These are phyloP conservation scores for Fraxinus velutina DNA, from an alignment of 305 asterid genomes.

Conservation along the genomic window DNA sequence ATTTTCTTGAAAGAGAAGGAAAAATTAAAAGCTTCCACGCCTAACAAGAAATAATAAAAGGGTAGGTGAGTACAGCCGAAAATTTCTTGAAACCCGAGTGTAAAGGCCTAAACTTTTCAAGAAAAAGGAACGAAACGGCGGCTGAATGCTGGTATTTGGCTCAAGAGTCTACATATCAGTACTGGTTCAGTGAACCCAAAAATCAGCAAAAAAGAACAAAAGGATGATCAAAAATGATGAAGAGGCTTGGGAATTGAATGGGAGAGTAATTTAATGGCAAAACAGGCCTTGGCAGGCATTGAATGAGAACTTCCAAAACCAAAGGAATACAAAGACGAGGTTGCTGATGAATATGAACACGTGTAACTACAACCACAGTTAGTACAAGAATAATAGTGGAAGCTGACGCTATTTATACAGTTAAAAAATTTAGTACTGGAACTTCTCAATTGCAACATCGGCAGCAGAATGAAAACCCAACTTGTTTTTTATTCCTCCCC, in stretches of 20 bases:
- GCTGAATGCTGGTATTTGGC: conserved; percentile 18
- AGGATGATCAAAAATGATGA: conserved; percentile 4
- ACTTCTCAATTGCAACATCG: conserved; percentile 26
- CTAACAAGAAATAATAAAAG: background rate
- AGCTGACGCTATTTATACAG: conserved; percentile 36
- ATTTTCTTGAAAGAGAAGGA: conserved; percentile 32
- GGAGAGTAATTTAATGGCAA: conserved; percentile 25
- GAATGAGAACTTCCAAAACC: conserved; percentile 43
- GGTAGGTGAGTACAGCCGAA: conserved; percentile 22
- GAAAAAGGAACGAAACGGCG: conserved; percentile 30
- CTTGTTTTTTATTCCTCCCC: background rate
- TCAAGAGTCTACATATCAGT: background rate
- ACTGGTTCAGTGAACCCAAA: conserved; percentile 17
- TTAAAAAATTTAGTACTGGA: conserved; percentile 32
- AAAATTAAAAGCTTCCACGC: background rate
- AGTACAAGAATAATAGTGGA: conserved; percentile 31
- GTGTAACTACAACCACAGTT: conserved; percentile 9
- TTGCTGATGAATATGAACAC: conserved; percentile 37
- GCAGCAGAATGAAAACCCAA: conserved; percentile 24
- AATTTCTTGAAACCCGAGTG: conserved; percentile 26
- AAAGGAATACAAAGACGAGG: conserved; percentile 43
- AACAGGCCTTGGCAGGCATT: conserved; percentile 5
- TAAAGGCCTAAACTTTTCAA: conserved; percentile 17
- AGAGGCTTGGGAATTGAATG: conserved; percentile 31
- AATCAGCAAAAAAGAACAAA: conserved; percentile 23